Percentiles rank a stretch among this genome's conserved stretches.
These are phyloP conservation scores for Volutella citrinella DNA, from an alignment of 2,329 filamentous ascomycete species.

Conservation along the genomic window DNA sequence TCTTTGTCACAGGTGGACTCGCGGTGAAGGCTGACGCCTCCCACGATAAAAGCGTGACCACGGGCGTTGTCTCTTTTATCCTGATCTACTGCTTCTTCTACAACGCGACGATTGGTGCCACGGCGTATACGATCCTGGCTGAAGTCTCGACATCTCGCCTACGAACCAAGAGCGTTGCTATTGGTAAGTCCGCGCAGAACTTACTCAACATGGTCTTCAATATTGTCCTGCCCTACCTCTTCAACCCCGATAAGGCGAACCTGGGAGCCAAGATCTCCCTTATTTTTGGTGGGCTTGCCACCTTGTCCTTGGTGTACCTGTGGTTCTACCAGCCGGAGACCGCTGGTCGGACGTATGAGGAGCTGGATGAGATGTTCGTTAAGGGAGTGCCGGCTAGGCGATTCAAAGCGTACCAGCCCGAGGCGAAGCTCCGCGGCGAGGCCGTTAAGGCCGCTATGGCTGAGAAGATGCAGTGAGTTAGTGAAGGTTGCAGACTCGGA, in stretches of 20 bases:
- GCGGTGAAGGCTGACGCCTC: constrained; percentile 11
- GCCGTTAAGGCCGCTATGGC: too few relatives aligned
- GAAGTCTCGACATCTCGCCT: constrained; percentile 17
- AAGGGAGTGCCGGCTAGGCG: constrained; percentile 21
- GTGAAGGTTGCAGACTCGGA: too few relatives aligned
- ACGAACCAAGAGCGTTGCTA: constrained; percentile 14
- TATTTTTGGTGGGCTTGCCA: constrained; percentile 32
- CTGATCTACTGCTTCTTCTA: constrained; percentile 17
- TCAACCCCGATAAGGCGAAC: constrained; percentile 19
- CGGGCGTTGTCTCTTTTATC: constrained; percentile 12
- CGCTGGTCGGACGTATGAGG: constrained; percentile 21
- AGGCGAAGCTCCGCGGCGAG: too few relatives aligned
- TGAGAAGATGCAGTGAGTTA: too few relatives aligned
- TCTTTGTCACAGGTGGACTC: constrained; percentile 12
- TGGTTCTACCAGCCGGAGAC: constrained; percentile 37
- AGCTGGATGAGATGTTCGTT: constrained; percentile 25
- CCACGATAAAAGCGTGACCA: constrained; percentile 15
- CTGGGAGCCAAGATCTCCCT: constrained; percentile 17
- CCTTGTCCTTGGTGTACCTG: constrained; percentile 30
- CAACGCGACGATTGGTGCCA: constrained; percentile 19
- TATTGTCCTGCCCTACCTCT: constrained; percentile 17
- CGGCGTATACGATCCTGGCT: constrained; percentile 15
- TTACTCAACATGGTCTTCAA: constrained; percentile 15
- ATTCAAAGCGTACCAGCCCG: constrained; percentile 21
- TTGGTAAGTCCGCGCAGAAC: constrained; percentile 15